Evolutionary conservation across 1,284 basidiomycete genomes (phyloP).

Genomic region (Ceratobasidium papillatum): DNA sequence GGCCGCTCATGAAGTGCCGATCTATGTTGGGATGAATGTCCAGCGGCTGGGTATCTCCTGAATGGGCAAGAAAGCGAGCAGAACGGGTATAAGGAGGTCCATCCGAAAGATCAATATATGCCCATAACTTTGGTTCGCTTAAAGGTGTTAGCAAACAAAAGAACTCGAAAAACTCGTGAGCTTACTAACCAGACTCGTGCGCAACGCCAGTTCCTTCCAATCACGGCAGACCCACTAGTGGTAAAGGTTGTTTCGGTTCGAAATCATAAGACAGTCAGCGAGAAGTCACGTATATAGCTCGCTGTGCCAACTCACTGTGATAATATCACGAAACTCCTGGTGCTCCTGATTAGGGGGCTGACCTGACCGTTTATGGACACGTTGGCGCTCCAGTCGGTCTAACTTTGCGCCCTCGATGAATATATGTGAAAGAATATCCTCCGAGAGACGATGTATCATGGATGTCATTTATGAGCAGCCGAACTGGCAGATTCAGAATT

Average conservation of each 20-base stretch:
- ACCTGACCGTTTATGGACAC: background rate
- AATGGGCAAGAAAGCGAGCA: background rate
- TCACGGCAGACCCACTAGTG: background rate
- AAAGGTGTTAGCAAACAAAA: background rate
- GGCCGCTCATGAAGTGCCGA: background rate
- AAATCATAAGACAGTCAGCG: background rate
- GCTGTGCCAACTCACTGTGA: background rate
- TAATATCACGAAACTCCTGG: constrained; percentile 7
- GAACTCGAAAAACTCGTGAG: too few relatives aligned
- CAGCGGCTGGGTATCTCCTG: background rate
- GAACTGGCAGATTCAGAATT: too few relatives aligned
- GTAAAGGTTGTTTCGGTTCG: background rate
- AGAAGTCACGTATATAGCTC: background rate
- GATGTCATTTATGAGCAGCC: background rate
- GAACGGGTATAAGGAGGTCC: background rate
- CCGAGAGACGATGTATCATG: background rate
- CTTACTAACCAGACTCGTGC: background rate
- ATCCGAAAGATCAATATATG: constrained; percentile 9
- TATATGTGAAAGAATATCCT: constrained; percentile 4
- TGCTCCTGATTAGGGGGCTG: background rate
- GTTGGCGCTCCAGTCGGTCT: background rate
- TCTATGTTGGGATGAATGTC: constrained; percentile 1
- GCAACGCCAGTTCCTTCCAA: background rate
- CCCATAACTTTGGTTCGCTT: background rate
- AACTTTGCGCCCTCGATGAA: background rate